A percentile compares a stretch with the other conserved stretches of the same genome.
Conservation (phyloP, 2,329 filamentous ascomycete species). For the Periconia sp. region DNA sequence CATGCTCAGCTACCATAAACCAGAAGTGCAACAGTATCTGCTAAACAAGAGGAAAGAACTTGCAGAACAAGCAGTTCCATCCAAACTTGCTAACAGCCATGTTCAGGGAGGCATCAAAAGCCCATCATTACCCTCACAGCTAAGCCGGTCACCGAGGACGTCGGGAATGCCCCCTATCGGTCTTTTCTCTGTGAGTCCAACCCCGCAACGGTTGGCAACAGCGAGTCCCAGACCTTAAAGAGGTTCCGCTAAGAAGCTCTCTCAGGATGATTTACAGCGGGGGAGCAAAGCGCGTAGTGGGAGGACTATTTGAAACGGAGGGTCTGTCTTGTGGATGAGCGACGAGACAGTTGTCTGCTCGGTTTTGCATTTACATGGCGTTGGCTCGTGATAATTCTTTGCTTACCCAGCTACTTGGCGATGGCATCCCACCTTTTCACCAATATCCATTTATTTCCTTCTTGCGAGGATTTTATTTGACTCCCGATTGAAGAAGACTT, state of each 20-base stretch:
- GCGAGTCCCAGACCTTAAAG: constrained; percentile 22
- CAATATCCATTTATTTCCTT: too few relatives aligned
- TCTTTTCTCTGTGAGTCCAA: constrained; percentile 23
- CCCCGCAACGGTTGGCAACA: constrained; percentile 3
- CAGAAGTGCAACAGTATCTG: constrained; percentile 53
- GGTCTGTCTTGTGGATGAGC: neutral
- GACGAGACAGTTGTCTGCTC: neutral
- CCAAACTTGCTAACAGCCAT: constrained; percentile 14
- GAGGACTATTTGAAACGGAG: too few relatives aligned
- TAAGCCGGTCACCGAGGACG: constrained; percentile 8
- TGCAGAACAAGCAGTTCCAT: constrained; percentile 26
- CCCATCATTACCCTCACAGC: constrained; percentile 17
- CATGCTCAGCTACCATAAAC: constrained; percentile 58
- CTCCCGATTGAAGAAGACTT: too few relatives aligned
- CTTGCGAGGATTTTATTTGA: too few relatives aligned
- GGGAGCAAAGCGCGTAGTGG: neutral
- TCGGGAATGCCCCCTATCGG: constrained; percentile 30
- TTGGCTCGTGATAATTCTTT: neutral
- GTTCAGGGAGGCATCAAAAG: constrained; percentile 19
- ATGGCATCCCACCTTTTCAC: too few relatives aligned
- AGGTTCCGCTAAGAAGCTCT: constrained; percentile 21
- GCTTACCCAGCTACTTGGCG: neutral
- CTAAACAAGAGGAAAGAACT: constrained; percentile 45
- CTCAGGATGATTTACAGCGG: constrained; percentile 18
- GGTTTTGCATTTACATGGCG: constrained; percentile 8